These are phyloP conservation scores for Clonostachys byssicola DNA, from an alignment of 2,329 filamentous ascomycete species.

Conservation along the genomic window DNA sequence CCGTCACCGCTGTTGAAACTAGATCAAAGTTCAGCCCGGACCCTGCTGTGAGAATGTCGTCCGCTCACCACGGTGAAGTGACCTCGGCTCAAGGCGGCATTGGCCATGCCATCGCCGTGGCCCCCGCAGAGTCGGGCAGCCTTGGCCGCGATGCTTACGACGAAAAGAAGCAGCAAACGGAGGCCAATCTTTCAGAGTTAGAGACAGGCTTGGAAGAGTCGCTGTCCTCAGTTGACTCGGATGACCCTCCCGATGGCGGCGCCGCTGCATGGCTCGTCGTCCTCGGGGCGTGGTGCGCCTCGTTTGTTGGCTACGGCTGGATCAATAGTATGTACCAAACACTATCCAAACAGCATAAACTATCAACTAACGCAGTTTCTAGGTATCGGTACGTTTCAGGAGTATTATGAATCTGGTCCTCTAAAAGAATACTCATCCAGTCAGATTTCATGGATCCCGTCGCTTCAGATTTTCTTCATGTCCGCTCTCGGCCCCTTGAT, in stretches of 20 bases:
- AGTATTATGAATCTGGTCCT: constrained; percentile 39
- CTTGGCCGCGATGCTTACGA: too few relatives aligned
- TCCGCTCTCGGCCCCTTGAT: constrained; percentile 16
- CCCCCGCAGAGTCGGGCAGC: too few relatives aligned
- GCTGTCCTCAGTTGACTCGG: too few relatives aligned
- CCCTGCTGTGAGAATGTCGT: too few relatives aligned
- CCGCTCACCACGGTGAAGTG: too few relatives aligned
- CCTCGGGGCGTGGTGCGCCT: constrained; percentile 30
- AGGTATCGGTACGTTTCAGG: constrained; percentile 35
- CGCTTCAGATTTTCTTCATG: constrained; percentile 40
- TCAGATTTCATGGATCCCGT: constrained; percentile 35
- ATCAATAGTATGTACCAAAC: constrained; percentile 14
- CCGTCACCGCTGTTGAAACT: too few relatives aligned
- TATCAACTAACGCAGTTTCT: background rate
- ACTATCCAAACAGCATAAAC: background rate
- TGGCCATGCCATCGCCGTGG: too few relatives aligned
- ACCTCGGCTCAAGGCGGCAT: too few relatives aligned
- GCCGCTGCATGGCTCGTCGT: constrained; percentile 30
- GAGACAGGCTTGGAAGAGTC: too few relatives aligned
- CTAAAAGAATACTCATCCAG: constrained; percentile 43
- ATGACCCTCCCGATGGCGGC: constrained; percentile 14
- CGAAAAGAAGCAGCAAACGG: too few relatives aligned
- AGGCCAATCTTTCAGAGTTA: too few relatives aligned
- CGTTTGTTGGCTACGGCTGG: constrained; percentile 34
- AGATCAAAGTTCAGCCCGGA: too few relatives aligned